Evolutionary conservation across 1,139 yeast genomes (phyloP).

Genomic region (Trichomonascaceae sp.): DNA sequence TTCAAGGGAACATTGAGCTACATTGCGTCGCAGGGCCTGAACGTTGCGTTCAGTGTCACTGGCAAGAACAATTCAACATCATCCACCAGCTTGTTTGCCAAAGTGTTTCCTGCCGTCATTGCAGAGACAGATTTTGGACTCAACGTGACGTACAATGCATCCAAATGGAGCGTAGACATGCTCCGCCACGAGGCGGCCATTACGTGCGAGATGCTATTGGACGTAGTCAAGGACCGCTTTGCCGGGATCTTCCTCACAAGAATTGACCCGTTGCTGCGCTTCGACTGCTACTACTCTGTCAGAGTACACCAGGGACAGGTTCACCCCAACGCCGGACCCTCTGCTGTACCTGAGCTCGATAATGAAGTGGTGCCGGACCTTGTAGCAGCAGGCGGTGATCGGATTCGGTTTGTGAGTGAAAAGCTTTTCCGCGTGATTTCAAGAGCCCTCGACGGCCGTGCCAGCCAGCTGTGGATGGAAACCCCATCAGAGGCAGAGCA

Average conservation of each 20-base stretch:
- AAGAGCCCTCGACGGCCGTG: conserved; percentile 59
- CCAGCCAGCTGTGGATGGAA: conserved; percentile 25
- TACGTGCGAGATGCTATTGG: conserved; percentile 57
- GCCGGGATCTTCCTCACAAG: conserved; percentile 67
- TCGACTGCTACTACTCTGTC: conserved; percentile 48
- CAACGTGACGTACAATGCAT: conserved; percentile 74
- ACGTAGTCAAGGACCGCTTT: conserved; percentile 74
- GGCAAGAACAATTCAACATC: conserved; percentile 8
- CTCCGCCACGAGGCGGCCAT: conserved; percentile 55
- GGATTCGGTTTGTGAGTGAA: conserved; percentile 29
- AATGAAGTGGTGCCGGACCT: not conserved
- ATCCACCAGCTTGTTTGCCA: conserved; percentile 4
- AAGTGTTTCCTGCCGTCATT: conserved; percentile 27
- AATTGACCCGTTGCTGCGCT: conserved; percentile 45
- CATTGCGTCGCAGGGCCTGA: conserved; percentile 62
- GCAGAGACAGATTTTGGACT: conserved; percentile 64
- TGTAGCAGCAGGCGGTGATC: not conserved
- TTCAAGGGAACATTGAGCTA: conserved; percentile 80
- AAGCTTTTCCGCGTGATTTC: conserved; percentile 46
- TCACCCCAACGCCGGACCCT: not conserved
- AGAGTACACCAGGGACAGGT: conserved; percentile 13
- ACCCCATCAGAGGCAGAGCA: not conserved
- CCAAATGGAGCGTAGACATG: conserved; percentile 48
- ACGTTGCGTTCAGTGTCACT: conserved; percentile 6
- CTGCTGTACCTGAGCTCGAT: not conserved